A percentile compares a stretch with the other conserved stretches of the same genome.
Conservation (phyloP, 2,329 filamentous ascomycete genomes). For the Purpureocillium lavendulum region DNA sequence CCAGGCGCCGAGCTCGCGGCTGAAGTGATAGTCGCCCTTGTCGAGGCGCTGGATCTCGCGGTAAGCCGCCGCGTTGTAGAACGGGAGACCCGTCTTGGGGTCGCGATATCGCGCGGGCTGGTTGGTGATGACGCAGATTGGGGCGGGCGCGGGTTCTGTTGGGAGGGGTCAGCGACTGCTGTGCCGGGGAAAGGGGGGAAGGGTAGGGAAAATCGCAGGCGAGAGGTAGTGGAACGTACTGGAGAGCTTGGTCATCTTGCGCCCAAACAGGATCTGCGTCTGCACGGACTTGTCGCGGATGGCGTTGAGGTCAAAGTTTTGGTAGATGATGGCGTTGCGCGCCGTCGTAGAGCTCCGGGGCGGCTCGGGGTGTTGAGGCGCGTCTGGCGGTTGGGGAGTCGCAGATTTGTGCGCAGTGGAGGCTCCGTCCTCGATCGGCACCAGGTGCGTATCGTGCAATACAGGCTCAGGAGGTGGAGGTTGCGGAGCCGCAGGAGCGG, state of each 20-base stretch:
- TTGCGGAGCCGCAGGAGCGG: background rate
- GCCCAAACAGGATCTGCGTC: conserved; percentile 49
- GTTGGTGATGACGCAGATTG: conserved; percentile 75
- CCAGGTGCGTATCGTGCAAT: no score
- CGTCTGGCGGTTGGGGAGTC: conserved; percentile 8
- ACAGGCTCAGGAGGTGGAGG: conserved; percentile 4
- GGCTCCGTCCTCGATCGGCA: no score
- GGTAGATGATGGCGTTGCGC: conserved; percentile 49
- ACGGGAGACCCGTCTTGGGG: conserved; percentile 74
- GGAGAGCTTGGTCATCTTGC: conserved; percentile 48
- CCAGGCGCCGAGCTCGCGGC: conserved; percentile 72
- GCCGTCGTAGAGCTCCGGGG: conserved; percentile 31
- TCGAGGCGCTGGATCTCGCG: conserved; percentile 69
- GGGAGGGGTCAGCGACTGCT: conserved; percentile 1
- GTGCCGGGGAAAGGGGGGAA: background rate
- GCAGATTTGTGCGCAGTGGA: conserved; percentile 1
- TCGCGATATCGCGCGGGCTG: conserved; percentile 77
- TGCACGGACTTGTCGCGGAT: conserved; percentile 49
- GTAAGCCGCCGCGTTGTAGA: conserved; percentile 72
- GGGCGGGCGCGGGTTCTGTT: conserved; percentile 39
- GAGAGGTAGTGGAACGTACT: conserved; percentile 30
- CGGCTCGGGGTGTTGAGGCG: conserved; percentile 10
- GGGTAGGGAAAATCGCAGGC: no score
- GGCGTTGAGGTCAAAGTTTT: conserved; percentile 49
- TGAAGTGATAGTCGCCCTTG: conserved; percentile 74